Conservation (phyloP, 257 asterid genomes). For the Buddleja alternifolia region DNA sequence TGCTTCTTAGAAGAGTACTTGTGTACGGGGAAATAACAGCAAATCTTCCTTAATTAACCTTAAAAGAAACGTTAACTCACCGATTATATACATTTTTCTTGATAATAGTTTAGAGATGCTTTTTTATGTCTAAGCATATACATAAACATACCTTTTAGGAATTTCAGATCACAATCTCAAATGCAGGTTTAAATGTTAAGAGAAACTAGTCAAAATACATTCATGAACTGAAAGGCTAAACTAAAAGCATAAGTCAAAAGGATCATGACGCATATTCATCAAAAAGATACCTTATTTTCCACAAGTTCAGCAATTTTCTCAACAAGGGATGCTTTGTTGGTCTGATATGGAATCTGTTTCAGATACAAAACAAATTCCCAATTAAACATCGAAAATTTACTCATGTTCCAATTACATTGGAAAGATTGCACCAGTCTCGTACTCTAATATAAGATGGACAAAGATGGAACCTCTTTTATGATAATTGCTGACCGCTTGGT, state of each 20-base stretch:
- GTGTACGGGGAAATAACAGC: background rate
- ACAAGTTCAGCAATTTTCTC: conserved; percentile 96
- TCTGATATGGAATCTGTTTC: conserved; percentile 92
- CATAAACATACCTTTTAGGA: background rate
- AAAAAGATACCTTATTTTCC: conserved; percentile 73
- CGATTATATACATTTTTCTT: background rate
- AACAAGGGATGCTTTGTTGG: conserved; percentile 95
- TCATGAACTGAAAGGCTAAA: background rate
- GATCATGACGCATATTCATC: conserved; percentile 15
- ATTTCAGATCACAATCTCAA: background rate
- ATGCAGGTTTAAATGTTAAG: background rate
- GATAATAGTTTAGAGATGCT: background rate
- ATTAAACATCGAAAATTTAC: conserved; percentile 9
- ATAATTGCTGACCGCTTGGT: conserved; percentile 86
- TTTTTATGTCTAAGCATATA: background rate
- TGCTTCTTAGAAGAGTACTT: no score
- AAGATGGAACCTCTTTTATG: conserved; percentile 82
- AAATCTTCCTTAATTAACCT: conserved; percentile 1
- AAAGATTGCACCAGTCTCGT: conserved; percentile 18
- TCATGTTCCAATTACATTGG: background rate
- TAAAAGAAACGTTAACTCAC: background rate
- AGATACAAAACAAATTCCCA: conserved; percentile 10
- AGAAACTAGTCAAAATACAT: conserved; percentile 7
- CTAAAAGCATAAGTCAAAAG: conserved; percentile 4
- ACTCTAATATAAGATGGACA: conserved; percentile 24